phyloP scores from a whole-genome alignment of 2,329 filamentous ascomycete genomes.

The Lomentospora prolificans region DNA sequence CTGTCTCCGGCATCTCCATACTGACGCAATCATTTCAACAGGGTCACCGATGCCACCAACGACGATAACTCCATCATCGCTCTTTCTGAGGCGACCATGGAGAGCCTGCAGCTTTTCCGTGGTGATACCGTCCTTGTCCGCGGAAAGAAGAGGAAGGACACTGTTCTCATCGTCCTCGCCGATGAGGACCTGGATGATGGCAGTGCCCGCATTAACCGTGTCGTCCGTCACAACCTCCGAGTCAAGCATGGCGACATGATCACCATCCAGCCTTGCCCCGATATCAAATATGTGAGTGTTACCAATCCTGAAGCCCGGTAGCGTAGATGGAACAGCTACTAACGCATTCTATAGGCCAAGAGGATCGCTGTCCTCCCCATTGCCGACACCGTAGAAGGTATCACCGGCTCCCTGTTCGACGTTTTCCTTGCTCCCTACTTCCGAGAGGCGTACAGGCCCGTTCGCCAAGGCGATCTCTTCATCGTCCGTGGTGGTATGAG shows the following conservation, averaged over 20 bases:
- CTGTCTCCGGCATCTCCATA: background rate
- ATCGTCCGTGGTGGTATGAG: slow-evolving; percentile 96
- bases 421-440: slow-evolving; percentile 99
- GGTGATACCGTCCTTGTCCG: slow-evolving; percentile 96
- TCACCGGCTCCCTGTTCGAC: slow-evolving; percentile 96
- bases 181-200: slow-evolving; percentile 98
- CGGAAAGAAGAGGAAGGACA: slow-evolving; percentile 99
- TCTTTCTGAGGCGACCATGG: slow-evolving; percentile 98
- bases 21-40: slow-evolving; percentile 24
- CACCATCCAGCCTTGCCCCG: slow-evolving; percentile 92
- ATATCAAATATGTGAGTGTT: slow-evolving; percentile 95
- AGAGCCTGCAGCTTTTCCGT: slow-evolving; percentile 94
- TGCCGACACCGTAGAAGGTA: slow-evolving; percentile 93
- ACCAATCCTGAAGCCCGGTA: background rate
- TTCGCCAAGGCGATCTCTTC: slow-evolving; percentile 95
- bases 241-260: slow-evolving; percentile 98
- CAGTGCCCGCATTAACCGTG: slow-evolving; percentile 93
- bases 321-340: background rate
- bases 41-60: slow-evolving; percentile 95
- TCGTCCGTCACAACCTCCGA: slow-evolving; percentile 93
- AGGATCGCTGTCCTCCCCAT: slow-evolving; percentile 97
- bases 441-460: slow-evolving; percentile 95
- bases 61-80: slow-evolving; percentile 99
- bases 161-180: slow-evolving; percentile 90
- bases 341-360: slow-evolving; percentile 60